Base-by-base conservation (phyloP, 345 rosid genomes). In the Draba incana region DNA sequence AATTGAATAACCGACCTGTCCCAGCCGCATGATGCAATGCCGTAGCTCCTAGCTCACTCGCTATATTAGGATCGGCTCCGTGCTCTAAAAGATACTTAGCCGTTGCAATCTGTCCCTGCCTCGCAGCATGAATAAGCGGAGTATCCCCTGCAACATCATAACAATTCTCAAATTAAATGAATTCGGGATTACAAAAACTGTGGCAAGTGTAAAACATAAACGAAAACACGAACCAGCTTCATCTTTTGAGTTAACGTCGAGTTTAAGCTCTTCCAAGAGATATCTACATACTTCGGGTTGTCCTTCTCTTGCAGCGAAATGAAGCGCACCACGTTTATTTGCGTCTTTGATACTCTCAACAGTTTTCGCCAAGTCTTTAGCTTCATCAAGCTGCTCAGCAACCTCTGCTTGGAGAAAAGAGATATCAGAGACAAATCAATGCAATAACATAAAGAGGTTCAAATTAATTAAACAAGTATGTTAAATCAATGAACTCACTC, bases 221-320 rank as follows among this genome's bases (percentile, higher is more conserved):
- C 30, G 6, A 13, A 62, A 57, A 52, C 25, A 8, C 71, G 37
- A 77, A 93, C 98, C 96, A 75, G 92, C 91, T 71, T 88, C 98
- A 61, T 90, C 98, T 81, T 76, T 85, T 11, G 83, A 74, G 69
- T 88, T 74, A 1, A 78, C 84, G 53, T 87, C 75, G 14, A 88
- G 90, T 81, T 86, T 84, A 70, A 88, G 80, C 27, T 90, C 97
- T 78, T 90, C 97, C 55, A 90, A 49, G 77, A 88, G 85, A 82
- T 83, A 88, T 69, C 80, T 87, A 77, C 97, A 90, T 39, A 93
- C 82, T 47, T 88, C 94, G 31, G 82, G 87, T 77, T 84, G 77
- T 6, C 95, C 98, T 80, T 90, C 97, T 69, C 95, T 85, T 4
- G 97, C 96, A 2, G 95, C 95, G 80, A 93, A 93, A 78, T 93